phyloP scores from a whole-genome alignment of 441 rosid genomes.

The Pelargonium australe region DNA sequence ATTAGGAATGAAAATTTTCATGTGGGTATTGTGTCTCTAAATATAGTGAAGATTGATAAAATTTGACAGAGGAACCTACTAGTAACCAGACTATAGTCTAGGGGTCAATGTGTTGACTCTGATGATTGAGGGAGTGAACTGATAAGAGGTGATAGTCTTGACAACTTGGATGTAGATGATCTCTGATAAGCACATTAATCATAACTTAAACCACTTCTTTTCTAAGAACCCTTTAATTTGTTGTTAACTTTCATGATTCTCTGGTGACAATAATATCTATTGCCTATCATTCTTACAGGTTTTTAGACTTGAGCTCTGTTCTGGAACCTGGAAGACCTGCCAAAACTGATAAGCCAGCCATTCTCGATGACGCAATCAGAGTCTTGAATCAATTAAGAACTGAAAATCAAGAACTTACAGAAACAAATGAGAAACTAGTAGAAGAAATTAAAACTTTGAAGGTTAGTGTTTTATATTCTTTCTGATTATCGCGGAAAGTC shows the following conservation, averaged over 20 bases:
- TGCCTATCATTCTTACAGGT: slow-evolving; percentile 37
- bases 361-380: slow-evolving; percentile 79
- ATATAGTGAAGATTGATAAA: background rate
- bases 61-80: background rate
- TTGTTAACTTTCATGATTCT: background rate
- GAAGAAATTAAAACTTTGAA: slow-evolving; percentile 74
- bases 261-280: slow-evolving; percentile 6
- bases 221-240: background rate
- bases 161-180: background rate
- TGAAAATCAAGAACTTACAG: slow-evolving; percentile 74
- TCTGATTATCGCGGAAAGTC: background rate
- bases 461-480: slow-evolving; percentile 38
- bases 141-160: too few species aligned
- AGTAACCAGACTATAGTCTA: background rate
- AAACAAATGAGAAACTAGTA: slow-evolving; percentile 59
- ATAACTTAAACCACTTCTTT: background rate
- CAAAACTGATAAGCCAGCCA: slow-evolving; percentile 66
- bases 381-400: slow-evolving; percentile 62
- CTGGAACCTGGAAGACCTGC: slow-evolving; percentile 75
- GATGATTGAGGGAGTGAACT: background rate
- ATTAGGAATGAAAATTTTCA: background rate
- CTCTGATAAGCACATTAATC: background rate
- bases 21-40: background rate
- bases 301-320: slow-evolving; percentile 65
- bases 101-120: background rate